phyloP scores from a whole-genome alignment of 164 flowering plant genomes.

The Aristolochia californica region DNA sequence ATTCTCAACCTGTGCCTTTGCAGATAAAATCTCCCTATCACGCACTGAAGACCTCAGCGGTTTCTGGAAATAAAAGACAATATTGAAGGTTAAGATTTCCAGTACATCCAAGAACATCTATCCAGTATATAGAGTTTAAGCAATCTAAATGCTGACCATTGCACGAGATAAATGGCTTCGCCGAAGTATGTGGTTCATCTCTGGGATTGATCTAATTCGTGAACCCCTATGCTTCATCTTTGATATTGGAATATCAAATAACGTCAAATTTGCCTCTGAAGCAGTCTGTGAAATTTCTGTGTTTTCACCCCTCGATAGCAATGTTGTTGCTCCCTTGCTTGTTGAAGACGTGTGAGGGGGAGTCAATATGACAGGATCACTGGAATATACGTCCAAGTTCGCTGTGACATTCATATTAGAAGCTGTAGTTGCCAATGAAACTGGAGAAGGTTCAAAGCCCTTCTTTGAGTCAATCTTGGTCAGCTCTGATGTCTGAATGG shows the following conservation, averaged over 20 bases:
- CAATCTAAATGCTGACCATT: slow-evolving; percentile 1
- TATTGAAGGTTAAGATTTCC: background rate
- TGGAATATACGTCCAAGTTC: slow-evolving; percentile 5
- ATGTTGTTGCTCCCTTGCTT: slow-evolving; percentile 1
- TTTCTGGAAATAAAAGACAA: slow-evolving; percentile 3
- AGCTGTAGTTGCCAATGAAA: background rate
- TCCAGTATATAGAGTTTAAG: background rate
- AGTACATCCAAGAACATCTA: background rate
- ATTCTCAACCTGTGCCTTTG: slow-evolving; percentile 10
- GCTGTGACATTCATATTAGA: slow-evolving; percentile 1
- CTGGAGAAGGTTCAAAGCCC: background rate
- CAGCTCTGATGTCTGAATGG: slow-evolving; percentile 1
- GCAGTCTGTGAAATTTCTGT: slow-evolving; percentile 1
- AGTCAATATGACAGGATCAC: background rate
- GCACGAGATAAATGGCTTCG: slow-evolving; percentile 1
- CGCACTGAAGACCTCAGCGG: slow-evolving; percentile 8
- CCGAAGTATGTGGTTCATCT: slow-evolving; percentile 3
- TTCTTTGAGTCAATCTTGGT: background rate
- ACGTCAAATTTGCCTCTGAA: slow-evolving; percentile 2
- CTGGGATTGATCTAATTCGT: slow-evolving; percentile 5
- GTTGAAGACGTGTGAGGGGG: slow-evolving; percentile 2
- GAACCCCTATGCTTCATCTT: slow-evolving; percentile 5
- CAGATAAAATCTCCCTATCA: slow-evolving; percentile 11
- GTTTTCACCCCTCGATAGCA: slow-evolving; percentile 1
- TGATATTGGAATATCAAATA: slow-evolving; percentile 1